A percentile compares a stretch with the other conserved stretches of the same genome.
phyloP scores from a whole-genome alignment of 345 rosid species.

The Moricandia arvensis region DNA sequence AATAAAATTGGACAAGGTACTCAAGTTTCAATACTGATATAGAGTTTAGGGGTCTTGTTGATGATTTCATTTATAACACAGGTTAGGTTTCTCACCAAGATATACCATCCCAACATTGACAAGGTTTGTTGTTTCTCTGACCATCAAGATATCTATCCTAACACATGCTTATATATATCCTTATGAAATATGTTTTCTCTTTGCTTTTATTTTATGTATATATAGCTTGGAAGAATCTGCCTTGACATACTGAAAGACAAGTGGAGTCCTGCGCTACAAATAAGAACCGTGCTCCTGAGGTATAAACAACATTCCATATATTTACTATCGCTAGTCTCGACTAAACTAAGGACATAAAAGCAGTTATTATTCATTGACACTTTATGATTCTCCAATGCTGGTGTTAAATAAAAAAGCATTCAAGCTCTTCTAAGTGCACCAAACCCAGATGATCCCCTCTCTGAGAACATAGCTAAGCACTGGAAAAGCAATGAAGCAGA shows the following conservation, averaged over 20 bases:
- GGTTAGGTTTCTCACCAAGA: conserved; percentile 98
- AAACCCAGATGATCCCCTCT: conserved; percentile 97
- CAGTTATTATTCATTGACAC: neutral
- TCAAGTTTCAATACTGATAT: neutral
- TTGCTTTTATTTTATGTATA: neutral
- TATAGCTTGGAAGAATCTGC: conserved; percentile 96
- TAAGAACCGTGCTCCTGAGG: conserved; percentile 96
- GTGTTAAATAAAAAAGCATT: conserved; percentile 39
- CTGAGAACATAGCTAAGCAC: conserved; percentile 98
- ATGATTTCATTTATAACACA: conserved; percentile 43
- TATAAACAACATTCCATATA: conserved; percentile 22
- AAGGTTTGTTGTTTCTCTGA: conserved; percentile 56
- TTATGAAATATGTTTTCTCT: neutral
- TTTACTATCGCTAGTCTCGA: neutral
- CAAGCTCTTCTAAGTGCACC: conserved; percentile 99
- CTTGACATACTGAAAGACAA: conserved; percentile 98
- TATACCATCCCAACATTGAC: conserved; percentile 96
- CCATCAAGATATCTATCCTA: conserved; percentile 2
- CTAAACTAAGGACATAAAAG: neutral
- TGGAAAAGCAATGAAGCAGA: conserved; percentile 83
- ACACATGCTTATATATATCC: conserved; percentile 5
- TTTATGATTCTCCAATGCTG: neutral
- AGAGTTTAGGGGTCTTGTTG: neutral
- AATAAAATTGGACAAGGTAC: neutral
- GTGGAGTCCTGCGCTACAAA: conserved; percentile 99